Percentiles rank a stretch among this genome's conserved stretches.
Evolutionary conservation across 225 moss, liverwort and hornwort species (phyloP).

Genomic region (Takakia lepidozioides): DNA sequence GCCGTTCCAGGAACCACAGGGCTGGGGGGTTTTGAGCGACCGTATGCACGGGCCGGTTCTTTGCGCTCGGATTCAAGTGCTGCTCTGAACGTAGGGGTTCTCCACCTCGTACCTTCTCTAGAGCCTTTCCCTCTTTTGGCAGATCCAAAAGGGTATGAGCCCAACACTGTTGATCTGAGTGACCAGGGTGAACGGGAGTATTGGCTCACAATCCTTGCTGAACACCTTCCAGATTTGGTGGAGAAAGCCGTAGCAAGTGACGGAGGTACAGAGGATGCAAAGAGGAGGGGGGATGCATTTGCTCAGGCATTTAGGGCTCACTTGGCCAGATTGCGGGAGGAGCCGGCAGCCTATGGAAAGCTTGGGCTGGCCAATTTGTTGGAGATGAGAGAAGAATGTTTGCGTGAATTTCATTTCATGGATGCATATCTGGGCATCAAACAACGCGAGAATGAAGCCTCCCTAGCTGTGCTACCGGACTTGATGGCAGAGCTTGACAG

Average conservation of each 20-base stretch:
- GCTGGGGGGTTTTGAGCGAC: slow-evolving; percentile 84
- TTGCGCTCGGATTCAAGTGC: slow-evolving; percentile 89
- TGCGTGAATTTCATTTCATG: slow-evolving; percentile 85
- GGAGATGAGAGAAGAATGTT: slow-evolving; percentile 97
- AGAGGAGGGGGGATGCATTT: slow-evolving; percentile 83
- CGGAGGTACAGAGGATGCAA: slow-evolving; percentile 74
- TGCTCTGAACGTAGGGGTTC: slow-evolving; percentile 86
- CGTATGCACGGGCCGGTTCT: slow-evolving; percentile 40
- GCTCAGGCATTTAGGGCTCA: slow-evolving; percentile 89
- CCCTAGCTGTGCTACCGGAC: slow-evolving; percentile 83
- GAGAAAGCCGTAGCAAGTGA: slow-evolving; percentile 98
- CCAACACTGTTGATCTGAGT: slow-evolving; percentile 85
- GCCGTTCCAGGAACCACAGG: slow-evolving; percentile 64
- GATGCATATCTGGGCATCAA: slow-evolving; percentile 88
- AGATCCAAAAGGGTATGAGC: slow-evolving; percentile 72
- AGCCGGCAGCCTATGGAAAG: slow-evolving; percentile 95
- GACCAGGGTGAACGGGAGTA: slow-evolving; percentile 77
- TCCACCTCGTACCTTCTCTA: slow-evolving; percentile 87
- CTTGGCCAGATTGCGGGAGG: slow-evolving; percentile 81
- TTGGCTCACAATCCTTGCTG: slow-evolving; percentile 72
- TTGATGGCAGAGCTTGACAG: slow-evolving; percentile 81
- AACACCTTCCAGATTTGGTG: slow-evolving; percentile 78
- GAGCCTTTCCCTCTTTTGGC: slow-evolving; percentile 90
- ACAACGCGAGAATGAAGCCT: slow-evolving; percentile 92
- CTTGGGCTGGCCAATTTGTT: slow-evolving; percentile 86